phyloP scores from a whole-genome alignment of 768 basidiomycete species.

The Tylopilus cervinicoccineus region DNA sequence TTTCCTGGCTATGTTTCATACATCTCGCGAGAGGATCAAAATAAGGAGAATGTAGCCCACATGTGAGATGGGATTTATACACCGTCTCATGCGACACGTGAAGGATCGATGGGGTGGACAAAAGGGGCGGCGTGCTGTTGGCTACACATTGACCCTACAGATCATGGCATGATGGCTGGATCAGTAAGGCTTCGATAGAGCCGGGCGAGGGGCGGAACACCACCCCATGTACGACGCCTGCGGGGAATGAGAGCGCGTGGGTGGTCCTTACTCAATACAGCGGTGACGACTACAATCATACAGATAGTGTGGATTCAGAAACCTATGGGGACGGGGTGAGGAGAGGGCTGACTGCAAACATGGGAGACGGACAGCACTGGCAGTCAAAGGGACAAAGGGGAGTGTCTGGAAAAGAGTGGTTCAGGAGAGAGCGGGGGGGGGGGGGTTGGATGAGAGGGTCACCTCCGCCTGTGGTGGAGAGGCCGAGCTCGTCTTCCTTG shows the following conservation, averaged over 20 bases:
- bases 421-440: conserved; percentile 12
- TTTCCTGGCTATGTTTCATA: not conserved
- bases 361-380: conserved; percentile 67
- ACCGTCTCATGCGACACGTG: conserved; percentile 21
- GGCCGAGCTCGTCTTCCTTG: conserved; percentile 80
- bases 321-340: conserved; percentile 16
- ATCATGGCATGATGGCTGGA: conserved; percentile 37
- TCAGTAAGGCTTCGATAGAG: conserved; percentile 57
- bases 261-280: not conserved
- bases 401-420: conserved; percentile 52
- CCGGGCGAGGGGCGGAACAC: conserved; percentile 26
- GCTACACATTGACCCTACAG: conserved; percentile 61
- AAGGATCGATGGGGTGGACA: conserved; percentile 20
- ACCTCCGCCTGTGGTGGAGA: conserved; percentile 70
- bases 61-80: not conserved
- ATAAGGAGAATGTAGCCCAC: conserved; percentile 26
- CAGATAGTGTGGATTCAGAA: conserved; percentile 19
- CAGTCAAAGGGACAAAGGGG: conserved; percentile 87
- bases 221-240: too few relatives aligned
- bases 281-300: not conserved
- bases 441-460: conserved; percentile 23
- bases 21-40: not conserved
- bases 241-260: not conserved
- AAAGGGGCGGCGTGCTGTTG: conserved; percentile 37
- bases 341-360: not conserved